Evolutionary conservation across 2,329 filamentous ascomycete genomes (phyloP).

Genomic region (Paecilomyces variotii): DNA sequence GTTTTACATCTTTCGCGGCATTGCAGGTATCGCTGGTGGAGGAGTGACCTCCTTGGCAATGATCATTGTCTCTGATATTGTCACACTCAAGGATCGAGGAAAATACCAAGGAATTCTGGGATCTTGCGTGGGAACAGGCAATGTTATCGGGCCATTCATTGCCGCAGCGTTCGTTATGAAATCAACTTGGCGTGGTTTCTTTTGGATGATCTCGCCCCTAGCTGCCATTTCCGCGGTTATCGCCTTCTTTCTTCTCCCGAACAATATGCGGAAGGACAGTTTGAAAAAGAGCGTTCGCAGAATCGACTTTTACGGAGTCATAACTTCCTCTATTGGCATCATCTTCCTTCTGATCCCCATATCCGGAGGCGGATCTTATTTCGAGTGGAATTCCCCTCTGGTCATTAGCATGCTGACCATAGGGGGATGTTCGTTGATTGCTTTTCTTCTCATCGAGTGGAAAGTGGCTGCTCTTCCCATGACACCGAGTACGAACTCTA

Average conservation of each 20-base stretch:
- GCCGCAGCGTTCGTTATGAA: constrained; percentile 38
- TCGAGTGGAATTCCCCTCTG: constrained; percentile 49
- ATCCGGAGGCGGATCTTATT: constrained; percentile 53
- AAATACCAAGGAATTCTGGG: constrained; percentile 46
- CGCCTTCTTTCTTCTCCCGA: constrained; percentile 45
- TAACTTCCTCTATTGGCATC: constrained; percentile 48
- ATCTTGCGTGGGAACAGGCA: constrained; percentile 38
- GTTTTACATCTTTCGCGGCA: constrained; percentile 54
- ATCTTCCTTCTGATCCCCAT: constrained; percentile 57
- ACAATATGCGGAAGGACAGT: constrained; percentile 41
- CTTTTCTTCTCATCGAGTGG: constrained; percentile 50
- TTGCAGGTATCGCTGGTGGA: constrained; percentile 55
- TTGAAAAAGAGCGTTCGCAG: constrained; percentile 43
- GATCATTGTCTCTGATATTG: constrained; percentile 56
- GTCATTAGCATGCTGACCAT: constrained; percentile 52
- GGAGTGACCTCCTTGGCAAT: constrained; percentile 53
- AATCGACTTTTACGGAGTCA: constrained; percentile 53
- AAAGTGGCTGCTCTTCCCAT: constrained; percentile 50
- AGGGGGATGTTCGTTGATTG: constrained; percentile 38
- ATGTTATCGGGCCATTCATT: constrained; percentile 41
- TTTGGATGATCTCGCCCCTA: constrained; percentile 47
- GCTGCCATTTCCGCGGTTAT: constrained; percentile 40
- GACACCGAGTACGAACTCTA: constrained; percentile 40
- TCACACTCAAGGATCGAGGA: constrained; percentile 51
- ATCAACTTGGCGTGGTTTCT: constrained; percentile 39